These are phyloP conservation scores for Phycomyces nitens DNA, from an alignment of 192 early-diverging fungal genomes.

Conservation along the genomic window DNA sequence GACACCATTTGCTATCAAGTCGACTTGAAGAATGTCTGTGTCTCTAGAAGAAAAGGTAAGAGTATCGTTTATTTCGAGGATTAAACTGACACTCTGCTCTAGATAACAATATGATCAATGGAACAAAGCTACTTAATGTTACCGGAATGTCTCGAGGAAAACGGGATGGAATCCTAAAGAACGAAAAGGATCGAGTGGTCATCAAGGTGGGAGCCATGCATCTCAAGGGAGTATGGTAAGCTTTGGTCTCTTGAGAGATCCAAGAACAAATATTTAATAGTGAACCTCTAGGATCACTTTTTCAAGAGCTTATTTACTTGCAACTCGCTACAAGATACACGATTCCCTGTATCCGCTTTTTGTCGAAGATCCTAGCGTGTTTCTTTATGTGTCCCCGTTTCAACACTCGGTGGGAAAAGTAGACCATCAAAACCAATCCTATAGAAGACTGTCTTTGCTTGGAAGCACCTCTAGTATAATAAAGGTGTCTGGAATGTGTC, in stretches of 20 bases:
- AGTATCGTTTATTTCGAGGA: constrained; percentile 11
- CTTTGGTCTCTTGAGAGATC: background rate
- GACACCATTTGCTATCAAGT: constrained; percentile 57
- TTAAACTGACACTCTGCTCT: constrained; percentile 5
- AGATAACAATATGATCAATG: constrained; percentile 66
- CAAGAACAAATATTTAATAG: constrained; percentile 1
- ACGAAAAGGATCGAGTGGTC: constrained; percentile 62
- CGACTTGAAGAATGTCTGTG: constrained; percentile 52
- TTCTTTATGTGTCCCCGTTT: background rate
- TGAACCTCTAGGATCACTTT: constrained; percentile 50
- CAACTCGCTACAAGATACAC: constrained; percentile 65
- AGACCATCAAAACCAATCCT: background rate
- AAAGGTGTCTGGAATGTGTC: too few species aligned
- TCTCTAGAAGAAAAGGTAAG: constrained; percentile 48
- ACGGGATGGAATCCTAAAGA: constrained; percentile 61
- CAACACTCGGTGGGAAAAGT: background rate
- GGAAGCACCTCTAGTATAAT: background rate
- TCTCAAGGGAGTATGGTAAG: constrained; percentile 63
- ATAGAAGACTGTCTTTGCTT: background rate
- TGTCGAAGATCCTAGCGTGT: constrained; percentile 59
- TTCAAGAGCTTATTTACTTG: constrained; percentile 54
- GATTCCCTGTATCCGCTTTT: constrained; percentile 70
- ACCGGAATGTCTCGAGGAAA: constrained; percentile 64
- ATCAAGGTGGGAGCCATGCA: constrained; percentile 64
- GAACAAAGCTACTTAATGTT: constrained; percentile 63